Evolutionary conservation across 495 filamentous ascomycete genomes (phyloP), one percentile per base, ranked within the genome.

Genomic region (Glarea lozoyensis): DNA sequence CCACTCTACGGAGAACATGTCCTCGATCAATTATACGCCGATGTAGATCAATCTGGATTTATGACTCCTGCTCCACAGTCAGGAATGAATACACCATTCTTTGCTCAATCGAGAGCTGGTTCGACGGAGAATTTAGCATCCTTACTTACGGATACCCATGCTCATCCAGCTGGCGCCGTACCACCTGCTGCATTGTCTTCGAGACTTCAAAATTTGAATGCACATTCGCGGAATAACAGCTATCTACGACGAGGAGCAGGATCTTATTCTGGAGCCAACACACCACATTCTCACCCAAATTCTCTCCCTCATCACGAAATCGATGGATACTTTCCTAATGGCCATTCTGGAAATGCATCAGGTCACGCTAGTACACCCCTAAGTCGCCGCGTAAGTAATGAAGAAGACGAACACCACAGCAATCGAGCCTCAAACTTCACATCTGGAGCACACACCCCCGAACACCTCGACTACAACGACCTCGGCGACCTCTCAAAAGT

Each of bases 1-100:
- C 92, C 92, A 0, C 70, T 83, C 23, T 98, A 98, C 56, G 85
- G 84, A 35, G 76, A 87, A 49, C 90, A 96, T 62, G 70, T 76
- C 13, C 73, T 94, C 31, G 92, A 98, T 64, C 81, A 86, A 54
- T 63, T 96, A 3, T 98, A 92, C 61, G 82, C 86, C 46, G 84
- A 89, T 42, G 67, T 94, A 35, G 84, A 93, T 58, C 69, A 73
- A 12, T 78, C 63, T 27, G 84, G 81, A 22, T 82, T 87, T 52
- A 76, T 84, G 55, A 94, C 89, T 1, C 85, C 87, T 7, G 73
- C 69, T n/a, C 57, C 68, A 37, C 66, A 66, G 23, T 92, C 86
- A 48, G 82, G 81, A 29, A 59, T 80, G 19, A 82, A 72, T 49
- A 94, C 86, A 1, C 92, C 92, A 0, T 78, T 85, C 43, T 79